These are phyloP conservation scores for Selaginella tamariscina DNA, from an alignment of 75 land plant species.

Conservation along the genomic window DNA sequence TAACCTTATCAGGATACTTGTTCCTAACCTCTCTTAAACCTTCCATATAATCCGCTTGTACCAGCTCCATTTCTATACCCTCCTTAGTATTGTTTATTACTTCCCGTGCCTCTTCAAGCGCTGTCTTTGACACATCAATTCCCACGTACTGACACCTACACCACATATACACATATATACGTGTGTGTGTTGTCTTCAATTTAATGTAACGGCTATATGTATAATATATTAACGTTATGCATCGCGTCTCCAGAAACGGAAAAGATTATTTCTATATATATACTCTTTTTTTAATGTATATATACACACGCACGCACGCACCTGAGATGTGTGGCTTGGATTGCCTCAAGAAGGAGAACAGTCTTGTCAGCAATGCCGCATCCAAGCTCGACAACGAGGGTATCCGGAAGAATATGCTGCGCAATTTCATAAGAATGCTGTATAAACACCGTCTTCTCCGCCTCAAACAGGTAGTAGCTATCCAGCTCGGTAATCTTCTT, in stretches of 20 bases:
- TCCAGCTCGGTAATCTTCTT: conserved; percentile 29
- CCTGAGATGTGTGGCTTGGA: conserved; percentile 23
- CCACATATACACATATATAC: too few relatives aligned
- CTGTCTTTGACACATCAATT: conserved; percentile 27
- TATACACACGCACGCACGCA: neutral
- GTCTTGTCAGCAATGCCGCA: conserved; percentile 31
- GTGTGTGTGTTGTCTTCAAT: too few relatives aligned
- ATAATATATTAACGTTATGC: neutral
- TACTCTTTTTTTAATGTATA: too few relatives aligned
- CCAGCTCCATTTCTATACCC: conserved; percentile 22
- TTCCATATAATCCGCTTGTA: conserved; percentile 30
- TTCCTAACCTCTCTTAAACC: conserved; percentile 24
- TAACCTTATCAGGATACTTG: conserved; percentile 17
- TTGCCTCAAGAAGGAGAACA: conserved; percentile 18
- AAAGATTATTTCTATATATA: neutral
- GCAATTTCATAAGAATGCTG: conserved; percentile 20
- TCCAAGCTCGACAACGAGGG: conserved; percentile 34
- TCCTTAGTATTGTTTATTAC: conserved; percentile 9
- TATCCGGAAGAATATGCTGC: conserved; percentile 5
- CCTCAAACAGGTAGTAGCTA: conserved; percentile 31
- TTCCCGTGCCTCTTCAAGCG: conserved; percentile 22
- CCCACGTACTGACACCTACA: conserved; percentile 34
- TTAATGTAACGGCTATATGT: neutral
- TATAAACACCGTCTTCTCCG: conserved; percentile 16
- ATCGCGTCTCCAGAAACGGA: neutral